Percentiles rank a stretch among this genome's conserved stretches.
Conservation (phyloP, 2,329 filamentous ascomycete genomes). For the Colletotrichum shisoi region DNA sequence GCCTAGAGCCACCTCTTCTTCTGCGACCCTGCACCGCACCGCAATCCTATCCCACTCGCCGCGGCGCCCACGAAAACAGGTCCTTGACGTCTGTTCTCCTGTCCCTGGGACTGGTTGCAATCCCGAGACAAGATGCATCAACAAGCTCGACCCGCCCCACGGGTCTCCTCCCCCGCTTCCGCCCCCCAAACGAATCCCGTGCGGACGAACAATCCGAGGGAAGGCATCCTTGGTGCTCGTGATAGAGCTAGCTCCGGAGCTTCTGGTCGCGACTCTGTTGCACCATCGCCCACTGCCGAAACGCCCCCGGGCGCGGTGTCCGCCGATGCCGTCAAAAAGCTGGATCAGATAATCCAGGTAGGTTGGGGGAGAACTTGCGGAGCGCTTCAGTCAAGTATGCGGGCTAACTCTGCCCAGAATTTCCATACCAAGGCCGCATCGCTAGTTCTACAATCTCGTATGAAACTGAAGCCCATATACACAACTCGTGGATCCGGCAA, state of each 20-base stretch:
- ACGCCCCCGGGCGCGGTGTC: constrained; percentile 56
- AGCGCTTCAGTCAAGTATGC: background rate
- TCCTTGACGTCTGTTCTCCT: background rate
- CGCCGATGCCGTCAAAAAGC: constrained; percentile 75
- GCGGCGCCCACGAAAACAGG: constrained; percentile 7
- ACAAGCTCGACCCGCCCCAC: constrained; percentile 78
- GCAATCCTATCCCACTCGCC: background rate
- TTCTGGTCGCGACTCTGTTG: constrained; percentile 49
- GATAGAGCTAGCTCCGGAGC: constrained; percentile 56
- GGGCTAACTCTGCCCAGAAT: constrained; percentile 65
- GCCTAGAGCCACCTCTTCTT: constrained; percentile 21
- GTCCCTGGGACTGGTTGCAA: constrained; percentile 9
- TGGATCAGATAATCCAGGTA: constrained; percentile 94
- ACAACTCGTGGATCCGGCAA: constrained; percentile 55
- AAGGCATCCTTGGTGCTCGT: constrained; percentile 57
- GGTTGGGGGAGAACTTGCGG: constrained; percentile 21
- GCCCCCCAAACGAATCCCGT: constrained; percentile 76
- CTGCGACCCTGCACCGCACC: constrained; percentile 9
- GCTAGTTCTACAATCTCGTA: constrained; percentile 81
- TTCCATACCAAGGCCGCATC: constrained; percentile 89
- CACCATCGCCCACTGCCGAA: constrained; percentile 59
- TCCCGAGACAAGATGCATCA: constrained; percentile 75
- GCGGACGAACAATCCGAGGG: constrained; percentile 77
- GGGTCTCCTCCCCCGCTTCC: constrained; percentile 75
- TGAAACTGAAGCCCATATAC: constrained; percentile 68